Evolutionary conservation across 225 moss, liverwort and hornwort genomes (phyloP).

Genomic region (Rhytidiadelphus loreus): DNA sequence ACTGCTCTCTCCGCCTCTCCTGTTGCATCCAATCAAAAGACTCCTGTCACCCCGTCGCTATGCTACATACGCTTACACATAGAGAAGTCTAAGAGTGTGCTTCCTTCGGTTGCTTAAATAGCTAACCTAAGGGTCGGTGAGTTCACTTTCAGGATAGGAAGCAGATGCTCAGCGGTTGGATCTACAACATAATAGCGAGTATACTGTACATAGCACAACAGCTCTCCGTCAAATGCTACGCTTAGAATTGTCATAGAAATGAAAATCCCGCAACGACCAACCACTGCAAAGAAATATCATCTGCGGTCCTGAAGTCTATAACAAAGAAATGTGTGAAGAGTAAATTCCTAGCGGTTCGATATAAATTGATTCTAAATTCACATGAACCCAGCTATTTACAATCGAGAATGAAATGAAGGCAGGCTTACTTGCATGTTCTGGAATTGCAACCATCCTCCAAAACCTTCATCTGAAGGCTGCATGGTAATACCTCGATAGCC

Average conservation of each 20-base stretch:
- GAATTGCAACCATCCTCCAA: slow-evolving; percentile 62
- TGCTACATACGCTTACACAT: slow-evolving; percentile 6
- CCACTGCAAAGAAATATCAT: neutral
- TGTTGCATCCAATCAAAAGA: slow-evolving; percentile 50
- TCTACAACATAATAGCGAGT: neutral
- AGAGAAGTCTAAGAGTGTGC: neutral
- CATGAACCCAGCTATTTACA: neutral
- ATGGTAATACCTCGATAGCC: slow-evolving; percentile 65
- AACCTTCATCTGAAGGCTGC: slow-evolving; percentile 66
- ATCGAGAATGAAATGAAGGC: neutral
- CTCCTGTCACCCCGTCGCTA: slow-evolving; percentile 37
- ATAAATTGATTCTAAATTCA: neutral
- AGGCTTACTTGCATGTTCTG: slow-evolving; percentile 57
- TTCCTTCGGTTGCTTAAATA: neutral
- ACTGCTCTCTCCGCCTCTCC: slow-evolving; percentile 39
- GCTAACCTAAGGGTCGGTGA: neutral
- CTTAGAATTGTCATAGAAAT: neutral
- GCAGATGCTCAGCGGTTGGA: neutral
- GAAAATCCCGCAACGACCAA: neutral
- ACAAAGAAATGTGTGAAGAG: neutral
- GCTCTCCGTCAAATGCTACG: neutral
- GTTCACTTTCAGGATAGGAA: neutral
- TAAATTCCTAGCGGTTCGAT: neutral
- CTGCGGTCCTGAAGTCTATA: neutral
- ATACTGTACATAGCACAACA: neutral